These are phyloP conservation scores for Phytophthora cryptogea DNA, from an alignment of 352 stramenopile genomes.

Conservation along the genomic window DNA sequence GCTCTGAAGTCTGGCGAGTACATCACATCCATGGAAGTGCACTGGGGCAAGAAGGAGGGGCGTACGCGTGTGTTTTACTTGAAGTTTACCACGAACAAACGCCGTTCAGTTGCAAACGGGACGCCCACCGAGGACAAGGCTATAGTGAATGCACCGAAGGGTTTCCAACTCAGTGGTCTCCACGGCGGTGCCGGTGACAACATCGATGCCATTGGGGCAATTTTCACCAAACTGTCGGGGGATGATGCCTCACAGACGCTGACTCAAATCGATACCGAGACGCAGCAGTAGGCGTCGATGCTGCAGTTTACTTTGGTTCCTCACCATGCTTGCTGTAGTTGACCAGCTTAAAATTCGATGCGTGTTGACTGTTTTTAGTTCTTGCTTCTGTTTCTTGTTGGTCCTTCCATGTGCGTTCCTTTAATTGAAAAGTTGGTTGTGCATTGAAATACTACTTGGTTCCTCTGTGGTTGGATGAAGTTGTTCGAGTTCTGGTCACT, in stretches of 20 bases:
- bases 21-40: slow-evolving; percentile 46
- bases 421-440: no score
- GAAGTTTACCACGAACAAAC: slow-evolving; percentile 38
- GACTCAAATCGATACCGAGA: slow-evolving; percentile 13
- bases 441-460: no score
- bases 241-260: slow-evolving; percentile 9
- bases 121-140: slow-evolving; percentile 36
- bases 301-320: not conserved
- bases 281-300: slow-evolving; percentile 3
- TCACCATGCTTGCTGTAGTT: not conserved
- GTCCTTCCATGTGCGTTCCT: no score
- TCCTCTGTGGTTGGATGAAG: no score
- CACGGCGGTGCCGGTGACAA: slow-evolving; percentile 45
- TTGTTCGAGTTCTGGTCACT: no score
- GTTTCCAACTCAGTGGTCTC: slow-evolving; percentile 56
- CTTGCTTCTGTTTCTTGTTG: no score
- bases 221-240: slow-evolving; percentile 20
- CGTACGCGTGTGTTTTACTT: slow-evolving; percentile 52
- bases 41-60: slow-evolving; percentile 42
- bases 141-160: slow-evolving; percentile 39
- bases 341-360: not conserved
- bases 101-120: slow-evolving; percentile 32
- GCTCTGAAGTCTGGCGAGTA: slow-evolving; percentile 45
- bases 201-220: slow-evolving; percentile 42
- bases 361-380: not conserved